Evolutionary conservation across 176 grass and related monocot genomes (phyloP), one percentile per base, ranked within the genome.

Genomic region (Metroxylon sagu): DNA sequence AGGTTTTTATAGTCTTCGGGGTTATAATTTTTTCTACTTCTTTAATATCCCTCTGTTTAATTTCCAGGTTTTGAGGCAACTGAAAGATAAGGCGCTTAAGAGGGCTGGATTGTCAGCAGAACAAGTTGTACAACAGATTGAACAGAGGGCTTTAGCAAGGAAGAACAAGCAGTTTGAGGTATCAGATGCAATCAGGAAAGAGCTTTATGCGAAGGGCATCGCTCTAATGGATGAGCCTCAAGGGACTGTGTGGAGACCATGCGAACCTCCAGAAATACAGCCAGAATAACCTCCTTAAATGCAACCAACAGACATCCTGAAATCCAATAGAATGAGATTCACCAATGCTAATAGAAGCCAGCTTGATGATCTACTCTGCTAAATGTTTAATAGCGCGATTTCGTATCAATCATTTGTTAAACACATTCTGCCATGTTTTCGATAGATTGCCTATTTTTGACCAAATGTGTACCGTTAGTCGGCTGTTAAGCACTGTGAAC

Each of bases 201-300:
- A 83, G 16, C 84, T 98, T 23, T 81, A 56, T 21, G 52, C 63
- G 18, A 23, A 71, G 59, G 93, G 93, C 57, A 85, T 92, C 14
- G 76, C 87, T 7, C 56, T 92, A 21, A 92, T 92, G 93, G 88
- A 98, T 6, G 93, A 98, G 54, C 76, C 81, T n/a, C 59, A 52
- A 4, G 87, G 84, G 21, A 92, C 87, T 6, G 17, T 85, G 4
- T 98, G 93, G 87, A 74, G 81, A 54, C 93, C 84, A 29, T 88
- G 83, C 27, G 87, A 92, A 49, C 81, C 79, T 48, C 8, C 35
- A 10, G 35, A 43, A 43, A 43, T 43, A 12, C 35, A 43, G 35
- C 35, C 35, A 1, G 31, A 35, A 12, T 6, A 39, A 39, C 35
- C 1, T 43, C 35, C 35, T 14, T 6, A 43, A 43, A 43, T 10